phyloP scores from a whole-genome alignment of 371 early-diverging fungal genomes.

The Syncephalastrum sp. region DNA sequence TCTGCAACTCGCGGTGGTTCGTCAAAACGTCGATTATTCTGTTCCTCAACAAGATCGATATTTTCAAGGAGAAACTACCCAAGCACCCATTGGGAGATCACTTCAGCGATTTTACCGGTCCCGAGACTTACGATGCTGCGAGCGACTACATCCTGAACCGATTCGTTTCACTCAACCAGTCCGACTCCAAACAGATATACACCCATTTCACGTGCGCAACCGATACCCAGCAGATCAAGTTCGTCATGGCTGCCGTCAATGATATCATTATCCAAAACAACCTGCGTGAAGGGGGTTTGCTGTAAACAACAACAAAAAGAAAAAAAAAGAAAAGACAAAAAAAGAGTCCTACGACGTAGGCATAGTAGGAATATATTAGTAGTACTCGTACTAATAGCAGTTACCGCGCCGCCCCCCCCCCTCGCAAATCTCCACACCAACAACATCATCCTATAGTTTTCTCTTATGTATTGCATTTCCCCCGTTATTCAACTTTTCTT shows the following conservation, averaged over 20 bases:
- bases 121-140: conserved; percentile 75
- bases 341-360: too few species aligned
- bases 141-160: conserved; percentile 84
- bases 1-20: conserved; percentile 96
- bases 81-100: conserved; percentile 75
- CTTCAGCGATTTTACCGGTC: conserved; percentile 81
- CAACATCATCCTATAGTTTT: too few species aligned
- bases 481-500: too few species aligned
- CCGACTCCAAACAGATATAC: conserved; percentile 84
- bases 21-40: conserved; percentile 90
- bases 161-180: conserved; percentile 81
- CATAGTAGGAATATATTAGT: too few species aligned
- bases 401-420: too few species aligned
- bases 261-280: conserved; percentile 93
- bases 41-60: conserved; percentile 96
- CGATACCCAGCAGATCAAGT: conserved; percentile 95
- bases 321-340: neutral
- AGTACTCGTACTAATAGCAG: too few species aligned
- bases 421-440: too few species aligned
- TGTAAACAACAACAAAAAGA: conserved; percentile 47
- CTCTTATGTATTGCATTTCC: too few species aligned
- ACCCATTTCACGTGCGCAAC: conserved; percentile 97
- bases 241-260: conserved; percentile 94
- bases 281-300: conserved; percentile 82
- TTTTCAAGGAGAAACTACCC: conserved; percentile 87